Evolutionary conservation across 225 moss, liverwort and hornwort genomes (phyloP), one percentile per base, ranked within the genome.

Genomic region (Polytrichum formosum): DNA sequence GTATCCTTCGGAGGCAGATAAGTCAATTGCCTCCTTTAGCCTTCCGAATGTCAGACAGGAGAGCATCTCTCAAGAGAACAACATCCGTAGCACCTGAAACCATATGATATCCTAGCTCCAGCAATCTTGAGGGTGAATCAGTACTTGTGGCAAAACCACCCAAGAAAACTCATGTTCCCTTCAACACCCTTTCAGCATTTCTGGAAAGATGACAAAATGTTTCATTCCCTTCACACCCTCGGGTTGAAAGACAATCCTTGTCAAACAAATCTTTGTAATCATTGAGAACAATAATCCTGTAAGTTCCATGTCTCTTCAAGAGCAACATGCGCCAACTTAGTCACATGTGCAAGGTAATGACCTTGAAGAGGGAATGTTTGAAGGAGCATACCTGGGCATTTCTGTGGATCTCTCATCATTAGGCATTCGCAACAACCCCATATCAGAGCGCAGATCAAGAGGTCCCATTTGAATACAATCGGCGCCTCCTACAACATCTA

Each of bases 401-500:
- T 71, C 71, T 16, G 76, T 68, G 56, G 85, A 74, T n/a, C 68
- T 82, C 74, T 63, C 76, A 66, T 85, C 74, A 28, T 81, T 76
- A 23, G 74, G 79, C 56, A 69, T 29, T 69, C 82, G 73, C 68
- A 85, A 72, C 74, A 88, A 78, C 55, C 92, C 92, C 75, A 92
- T 67, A 70, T 90, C 90, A 7, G 92, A 80, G 73, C 90, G 85
- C 79, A 90, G 76, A 78, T 92, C 90, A 26, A 88, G 74, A 71
- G 88, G 90, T 25, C 92, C 92, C 90, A 92, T 89, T 74, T 88
- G 90, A 56, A 92, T 81, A 69, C 92, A 92, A 66, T 92, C 90
- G 63, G 91, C 92, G 68, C 92, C 92, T 27, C 89, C 88, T 26
- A 92, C 88, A 65, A 70, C 85, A 60, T 81, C 90, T 56, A 92